Base-by-base conservation (phyloP, 441 rosid species). In the Lepidium campestre region DNA sequence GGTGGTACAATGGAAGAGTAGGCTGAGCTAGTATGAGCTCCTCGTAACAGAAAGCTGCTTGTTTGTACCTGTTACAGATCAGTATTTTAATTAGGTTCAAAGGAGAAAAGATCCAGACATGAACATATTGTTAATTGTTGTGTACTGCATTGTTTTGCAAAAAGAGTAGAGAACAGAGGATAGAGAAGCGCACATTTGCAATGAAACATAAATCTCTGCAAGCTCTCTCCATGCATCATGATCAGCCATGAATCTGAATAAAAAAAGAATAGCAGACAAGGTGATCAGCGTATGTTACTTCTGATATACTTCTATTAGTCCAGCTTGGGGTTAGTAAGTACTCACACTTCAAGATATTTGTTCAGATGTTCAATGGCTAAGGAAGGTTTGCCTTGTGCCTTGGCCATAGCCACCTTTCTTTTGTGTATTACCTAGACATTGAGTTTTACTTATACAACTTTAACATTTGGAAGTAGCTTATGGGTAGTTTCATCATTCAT, bases 201-300 rank as follows among this genome's bases (percentile, higher is more conserved):
- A 75, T 71, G 98, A 83, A 63, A 90, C 81, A 56, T 92, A 92
- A 71, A 88, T 85, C 57, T 90, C 96, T 1, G 99, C 98, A 48
- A 95, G 98, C 74, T 95, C 99, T 81, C 98, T 91, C 99, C 98
- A 94, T n/a, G 99, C 99, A 85, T 91, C 99, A 76, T 87, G 89
- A 82, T 94, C 99, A 49, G 99, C 99, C 99, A 94, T 91, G 79
- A 91, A 94, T 81, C 98, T 94, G 66, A 59, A 19, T 42, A 47
- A 47, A 65, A 61, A 53, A 39, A 61, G 42, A 66, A 48, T 10
- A 23, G 22, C 1, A 41, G 22, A 45, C 6, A 39, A 71, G 57
- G 35, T 64, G 23, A 66, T 55, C 25, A 66, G 64, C 19, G 52
- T 50, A 41, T 23, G 45, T 57, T 56, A 29, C 58, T 35, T 11